Base-by-base conservation (phyloP, 1,139 yeast genomes). In the Eremothecium gossypii region DNA sequence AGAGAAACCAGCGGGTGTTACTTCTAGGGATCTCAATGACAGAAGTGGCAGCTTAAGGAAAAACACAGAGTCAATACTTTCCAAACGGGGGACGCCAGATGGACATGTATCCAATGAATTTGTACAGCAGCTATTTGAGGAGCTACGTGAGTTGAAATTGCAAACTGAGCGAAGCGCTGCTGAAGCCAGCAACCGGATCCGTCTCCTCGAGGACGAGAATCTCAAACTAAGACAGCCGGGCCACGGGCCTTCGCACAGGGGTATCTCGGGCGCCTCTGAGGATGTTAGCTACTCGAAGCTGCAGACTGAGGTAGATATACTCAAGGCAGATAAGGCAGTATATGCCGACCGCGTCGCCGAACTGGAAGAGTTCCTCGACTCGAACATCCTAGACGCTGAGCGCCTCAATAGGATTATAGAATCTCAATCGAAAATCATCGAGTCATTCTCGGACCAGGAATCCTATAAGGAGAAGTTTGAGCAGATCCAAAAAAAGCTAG, bases 351-450 rank as follows among this genome's bases (percentile, higher is more conserved):
- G 72, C 49, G 48, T 74, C 14, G 57, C 49, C 1, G 70, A 71
- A 34, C 69, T 77, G 46, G 79, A 78, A 52, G 73, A 77, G 2
- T 66, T 78, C 41, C 71, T 80, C 66, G 67, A 73, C 43, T 68
- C 73, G 37, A 79, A 77, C 51, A 66, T 80, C 44, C 64, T 74
- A 3, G 76, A 77, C 44, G 64, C 79, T 36, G 65, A 71, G 7
- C 68, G 69, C 28, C 63, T 82, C 55, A 82, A 79, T 55, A 65
- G 67, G 33, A 58, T 82, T 23, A 70, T 82, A 33, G 69, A 73
- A 50, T 61, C 64, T 5, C 87, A 81, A 61, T 75, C 74, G 46
- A 66, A 61, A 7, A 66, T 69, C 49, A 69, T 79, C 33, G 50
- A 55, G 3, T 70, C 69, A 47, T 65, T 77, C 1, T 65, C 63